phyloP scores from a whole-genome alignment of 208 protist species.

The Wallacemonas rigidus region DNA sequence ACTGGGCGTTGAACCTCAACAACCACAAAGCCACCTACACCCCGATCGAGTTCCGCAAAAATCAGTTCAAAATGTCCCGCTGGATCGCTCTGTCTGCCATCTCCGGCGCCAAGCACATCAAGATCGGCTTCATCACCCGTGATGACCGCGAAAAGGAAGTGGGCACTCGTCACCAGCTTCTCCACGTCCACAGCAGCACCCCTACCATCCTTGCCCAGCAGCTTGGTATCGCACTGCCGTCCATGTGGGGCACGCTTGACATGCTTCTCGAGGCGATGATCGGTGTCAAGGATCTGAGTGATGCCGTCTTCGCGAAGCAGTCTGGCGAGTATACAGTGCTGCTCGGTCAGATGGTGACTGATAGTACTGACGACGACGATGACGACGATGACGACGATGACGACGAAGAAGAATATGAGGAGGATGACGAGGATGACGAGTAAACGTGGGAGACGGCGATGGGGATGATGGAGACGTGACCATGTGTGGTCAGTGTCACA shows the following conservation, averaged over 20 bases:
- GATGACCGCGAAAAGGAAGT: constrained; percentile 31
- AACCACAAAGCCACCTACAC: constrained; percentile 53
- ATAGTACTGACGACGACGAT: constrained; percentile 49
- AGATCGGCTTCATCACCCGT: constrained; percentile 83
- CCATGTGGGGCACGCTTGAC: constrained; percentile 86
- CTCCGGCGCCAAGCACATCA: constrained; percentile 69
- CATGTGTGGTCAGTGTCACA: no score
- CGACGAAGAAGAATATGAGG: constrained; percentile 65
- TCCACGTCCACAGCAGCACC: constrained; percentile 62
- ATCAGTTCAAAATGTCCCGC: constrained; percentile 81
- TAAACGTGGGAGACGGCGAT: constrained; percentile 9
- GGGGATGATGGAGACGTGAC: background rate
- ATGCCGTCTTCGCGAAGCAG: constrained; percentile 65
- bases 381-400: constrained; percentile 81
- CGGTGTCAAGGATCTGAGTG: constrained; percentile 40
- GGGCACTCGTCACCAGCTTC: constrained; percentile 55
- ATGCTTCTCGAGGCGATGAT: constrained; percentile 66
- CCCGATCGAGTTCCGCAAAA: constrained; percentile 60
- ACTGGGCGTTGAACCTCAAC: constrained; percentile 60
- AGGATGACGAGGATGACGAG: constrained; percentile 51
- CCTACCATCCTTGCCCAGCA: constrained; percentile 56
- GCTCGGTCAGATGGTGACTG: constrained; percentile 39
- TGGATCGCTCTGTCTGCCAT: constrained; percentile 86
- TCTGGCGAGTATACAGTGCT: constrained; percentile 39
- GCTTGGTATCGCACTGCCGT: constrained; percentile 60